A percentile compares a stretch with the other conserved stretches of the same genome.
phyloP scores from a whole-genome alignment of 495 filamentous ascomycete species.

The Aspergillus egyptiacus region DNA sequence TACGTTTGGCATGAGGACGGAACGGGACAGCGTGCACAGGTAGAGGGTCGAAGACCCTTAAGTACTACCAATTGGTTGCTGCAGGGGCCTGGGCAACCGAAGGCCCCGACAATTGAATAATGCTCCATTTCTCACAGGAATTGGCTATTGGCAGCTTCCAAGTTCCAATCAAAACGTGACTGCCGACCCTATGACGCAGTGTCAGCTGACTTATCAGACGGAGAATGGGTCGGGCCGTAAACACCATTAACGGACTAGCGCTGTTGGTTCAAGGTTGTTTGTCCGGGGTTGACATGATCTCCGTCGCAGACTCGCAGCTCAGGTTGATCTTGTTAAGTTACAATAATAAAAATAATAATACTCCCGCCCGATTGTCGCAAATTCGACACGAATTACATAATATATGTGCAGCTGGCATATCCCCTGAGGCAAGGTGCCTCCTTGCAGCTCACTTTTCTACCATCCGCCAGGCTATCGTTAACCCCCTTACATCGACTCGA shows the following conservation, averaged over 20 bases:
- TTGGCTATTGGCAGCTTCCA: neutral
- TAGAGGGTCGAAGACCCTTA: neutral
- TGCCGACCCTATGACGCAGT: slow-evolving; percentile 23
- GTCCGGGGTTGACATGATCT: slow-evolving; percentile 3
- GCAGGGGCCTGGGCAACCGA: neutral
- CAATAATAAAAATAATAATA: too few species aligned
- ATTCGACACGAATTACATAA: too few species aligned
- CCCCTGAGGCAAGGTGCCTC: slow-evolving; percentile 25
- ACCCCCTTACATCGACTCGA: slow-evolving; percentile 1
- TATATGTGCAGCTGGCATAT: slow-evolving; percentile 5
- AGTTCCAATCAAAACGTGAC: neutral
- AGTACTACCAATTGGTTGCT: neutral
- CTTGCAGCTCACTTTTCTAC: slow-evolving; percentile 1
- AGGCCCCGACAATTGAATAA: neutral
- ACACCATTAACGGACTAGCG: slow-evolving; percentile 23
- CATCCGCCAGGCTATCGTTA: neutral
- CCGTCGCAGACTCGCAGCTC: too few species aligned
- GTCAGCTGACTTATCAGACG: slow-evolving; percentile 16
- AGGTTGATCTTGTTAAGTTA: too few species aligned
- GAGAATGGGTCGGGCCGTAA: slow-evolving; percentile 18
- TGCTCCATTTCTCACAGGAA: neutral
- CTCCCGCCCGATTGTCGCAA: neutral
- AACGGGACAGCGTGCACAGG: slow-evolving; percentile 42
- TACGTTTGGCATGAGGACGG: slow-evolving; percentile 51
- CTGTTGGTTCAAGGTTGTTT: slow-evolving; percentile 2